Evolutionary conservation across 169 alveolate genomes (phyloP).

Genomic region (Eimeria zaria): DNA sequence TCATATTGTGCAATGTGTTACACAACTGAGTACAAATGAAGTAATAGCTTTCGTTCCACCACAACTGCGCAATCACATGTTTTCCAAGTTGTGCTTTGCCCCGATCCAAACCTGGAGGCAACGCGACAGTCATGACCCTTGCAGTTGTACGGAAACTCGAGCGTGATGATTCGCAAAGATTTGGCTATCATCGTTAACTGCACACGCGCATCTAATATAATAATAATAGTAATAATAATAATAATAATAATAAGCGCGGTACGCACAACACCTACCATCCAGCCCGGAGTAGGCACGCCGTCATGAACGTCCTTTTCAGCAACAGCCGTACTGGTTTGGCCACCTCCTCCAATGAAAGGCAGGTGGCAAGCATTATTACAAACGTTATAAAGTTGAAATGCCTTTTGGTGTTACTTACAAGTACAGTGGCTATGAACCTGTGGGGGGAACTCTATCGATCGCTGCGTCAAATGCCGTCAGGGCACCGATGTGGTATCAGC

Average conservation of each 20-base stretch:
- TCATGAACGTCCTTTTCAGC: too few species aligned
- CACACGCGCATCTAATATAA: too few species aligned
- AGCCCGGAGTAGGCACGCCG: too few species aligned
- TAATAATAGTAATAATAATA: too few species aligned
- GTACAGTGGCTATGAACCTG: neutral
- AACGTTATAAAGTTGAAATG: neutral
- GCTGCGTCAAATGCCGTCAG: neutral
- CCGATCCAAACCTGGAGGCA: neutral
- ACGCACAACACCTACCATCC: too few species aligned
- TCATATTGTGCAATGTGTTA: neutral
- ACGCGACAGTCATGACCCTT: neutral
- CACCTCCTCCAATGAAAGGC: too few species aligned
- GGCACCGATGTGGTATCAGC: neutral
- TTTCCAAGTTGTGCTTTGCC: neutral
- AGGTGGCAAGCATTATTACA: neutral
- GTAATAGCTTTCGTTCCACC: neutral
- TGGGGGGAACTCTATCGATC: neutral
- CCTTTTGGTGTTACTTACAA: neutral
- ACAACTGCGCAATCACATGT: neutral
- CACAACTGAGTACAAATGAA: neutral
- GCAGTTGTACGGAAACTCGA: neutral
- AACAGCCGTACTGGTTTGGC: too few species aligned
- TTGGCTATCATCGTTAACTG: too few species aligned
- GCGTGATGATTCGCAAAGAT: neutral
- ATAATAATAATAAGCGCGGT: too few species aligned